Conservation (phyloP, 192 early-diverging fungal species). For the Phlyctochytrium bullatum region DNA sequence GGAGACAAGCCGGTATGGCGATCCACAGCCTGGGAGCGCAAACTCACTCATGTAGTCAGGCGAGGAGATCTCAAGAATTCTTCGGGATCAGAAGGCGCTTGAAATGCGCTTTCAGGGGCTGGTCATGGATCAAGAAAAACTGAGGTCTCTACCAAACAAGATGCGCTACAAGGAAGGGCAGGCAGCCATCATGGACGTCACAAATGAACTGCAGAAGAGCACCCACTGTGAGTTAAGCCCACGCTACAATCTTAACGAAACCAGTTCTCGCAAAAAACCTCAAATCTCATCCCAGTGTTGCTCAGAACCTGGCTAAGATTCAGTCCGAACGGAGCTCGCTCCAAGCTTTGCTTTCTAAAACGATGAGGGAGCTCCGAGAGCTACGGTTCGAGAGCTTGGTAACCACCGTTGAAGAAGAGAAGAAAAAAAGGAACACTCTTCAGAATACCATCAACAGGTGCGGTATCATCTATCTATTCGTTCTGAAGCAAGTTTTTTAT, state of each 20-base stretch:
- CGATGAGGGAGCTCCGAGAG: constrained; percentile 48
- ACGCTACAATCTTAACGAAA: background rate
- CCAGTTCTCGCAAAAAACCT: constrained; percentile 27
- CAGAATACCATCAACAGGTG: constrained; percentile 57
- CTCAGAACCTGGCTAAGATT: constrained; percentile 54
- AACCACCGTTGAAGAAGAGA: constrained; percentile 55
- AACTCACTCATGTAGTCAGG: constrained; percentile 22
- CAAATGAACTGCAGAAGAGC: constrained; percentile 32
- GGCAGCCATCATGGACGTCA: constrained; percentile 37
- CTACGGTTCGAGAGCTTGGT: constrained; percentile 47
- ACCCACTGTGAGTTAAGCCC: constrained; percentile 29
- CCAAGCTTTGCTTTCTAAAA: constrained; percentile 42
- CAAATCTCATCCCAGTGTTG: constrained; percentile 41
- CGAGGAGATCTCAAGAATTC: constrained; percentile 48
- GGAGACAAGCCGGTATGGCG: constrained; percentile 29
- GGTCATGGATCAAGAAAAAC: constrained; percentile 39
- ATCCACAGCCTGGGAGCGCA: background rate
- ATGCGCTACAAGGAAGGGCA: constrained; percentile 46
- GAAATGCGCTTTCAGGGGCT: constrained; percentile 48
- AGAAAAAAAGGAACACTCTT: constrained; percentile 55
- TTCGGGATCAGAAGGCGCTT: constrained; percentile 44
- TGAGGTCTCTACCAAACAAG: constrained; percentile 40
- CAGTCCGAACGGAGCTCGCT: constrained; percentile 50
- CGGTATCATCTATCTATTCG: background rate
- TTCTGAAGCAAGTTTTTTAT: background rate